Percentiles rank a stretch among this genome's conserved stretches.
Conservation (phyloP, 75 land plant genomes). For the Selaginella tamariscina region DNA sequence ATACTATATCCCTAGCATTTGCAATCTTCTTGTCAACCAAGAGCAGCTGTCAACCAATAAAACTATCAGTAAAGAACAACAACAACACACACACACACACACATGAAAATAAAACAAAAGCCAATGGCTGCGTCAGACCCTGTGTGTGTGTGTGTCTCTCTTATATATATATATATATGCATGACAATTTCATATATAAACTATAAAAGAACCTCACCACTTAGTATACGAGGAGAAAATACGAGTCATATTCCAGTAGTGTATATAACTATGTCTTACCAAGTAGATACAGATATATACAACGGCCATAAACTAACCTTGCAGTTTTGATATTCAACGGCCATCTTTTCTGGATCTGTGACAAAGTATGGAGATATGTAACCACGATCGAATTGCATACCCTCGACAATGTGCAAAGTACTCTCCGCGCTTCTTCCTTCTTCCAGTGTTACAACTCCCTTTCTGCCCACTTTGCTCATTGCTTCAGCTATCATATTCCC, state of each 20-base stretch:
- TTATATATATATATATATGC: too few relatives aligned
- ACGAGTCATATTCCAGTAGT: too few relatives aligned
- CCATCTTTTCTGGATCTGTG: slow-evolving; percentile 76
- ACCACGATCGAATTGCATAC: slow-evolving; percentile 84
- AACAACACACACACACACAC: not conserved
- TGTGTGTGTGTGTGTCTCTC: too few relatives aligned
- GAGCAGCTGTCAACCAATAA: slow-evolving; percentile 36
- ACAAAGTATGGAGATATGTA: slow-evolving; percentile 86
- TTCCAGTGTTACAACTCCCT: slow-evolving; percentile 75
- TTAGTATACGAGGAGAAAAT: too few relatives aligned
- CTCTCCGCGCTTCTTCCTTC: slow-evolving; percentile 77
- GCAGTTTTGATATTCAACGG: slow-evolving; percentile 69
- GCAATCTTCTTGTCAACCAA: slow-evolving; percentile 78
- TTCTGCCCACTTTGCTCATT: slow-evolving; percentile 68
- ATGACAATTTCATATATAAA: too few relatives aligned
- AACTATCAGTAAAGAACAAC: not conserved
- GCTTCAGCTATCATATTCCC: slow-evolving; percentile 90
- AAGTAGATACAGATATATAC: too few relatives aligned
- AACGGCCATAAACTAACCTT: slow-evolving; percentile 53
- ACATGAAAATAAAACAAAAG: too few relatives aligned
- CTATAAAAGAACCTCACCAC: too few relatives aligned
- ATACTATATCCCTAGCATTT: slow-evolving; percentile 56
- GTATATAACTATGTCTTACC: too few relatives aligned
- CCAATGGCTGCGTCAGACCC: too few relatives aligned
- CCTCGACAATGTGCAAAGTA: slow-evolving; percentile 62